A percentile compares a stretch with the other conserved stretches of the same genome.
These are phyloP conservation scores for Brassica napus DNA, from an alignment of 345 rosid genomes.

Conservation along the genomic window Da-Ae NC_063439.1:20938501-20939000, in stretches of 20 bases:
- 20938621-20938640: neutral
- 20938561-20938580: neutral
- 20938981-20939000: too few species aligned
- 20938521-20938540: neutral
- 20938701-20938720: neutral
- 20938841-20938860: neutral
- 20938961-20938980: too few species aligned
- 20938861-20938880: neutral
- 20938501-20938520: neutral
- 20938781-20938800: neutral
- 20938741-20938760: neutral
- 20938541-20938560: neutral
- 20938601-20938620: neutral
- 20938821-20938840: neutral
- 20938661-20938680: neutral
- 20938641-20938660: neutral
- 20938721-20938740: neutral
- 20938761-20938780: neutral
- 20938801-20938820: neutral
- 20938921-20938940: neutral
- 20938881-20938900: neutral
- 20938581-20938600: neutral
- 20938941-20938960: neutral
- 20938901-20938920: neutral
- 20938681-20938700: neutral